These are phyloP conservation scores for Spathaspora sp. DNA, from an alignment of 805 yeast species.

Conservation along the genomic window DNA sequence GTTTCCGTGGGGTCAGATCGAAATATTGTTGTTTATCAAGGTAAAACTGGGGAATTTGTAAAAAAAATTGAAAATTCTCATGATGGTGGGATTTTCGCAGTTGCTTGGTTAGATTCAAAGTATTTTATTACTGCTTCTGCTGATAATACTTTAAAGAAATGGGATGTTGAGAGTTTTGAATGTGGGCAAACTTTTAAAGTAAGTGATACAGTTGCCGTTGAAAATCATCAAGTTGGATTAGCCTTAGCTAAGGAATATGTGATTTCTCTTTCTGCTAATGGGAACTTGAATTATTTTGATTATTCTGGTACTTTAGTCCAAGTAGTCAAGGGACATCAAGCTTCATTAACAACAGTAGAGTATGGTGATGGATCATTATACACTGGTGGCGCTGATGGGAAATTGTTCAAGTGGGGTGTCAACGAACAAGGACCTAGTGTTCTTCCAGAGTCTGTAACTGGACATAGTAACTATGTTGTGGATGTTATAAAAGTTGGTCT, in stretches of 20 bases:
- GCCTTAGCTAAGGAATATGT: constrained; percentile 58
- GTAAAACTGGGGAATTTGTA: constrained; percentile 75
- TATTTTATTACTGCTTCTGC: constrained; percentile 80
- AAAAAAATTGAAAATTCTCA: constrained; percentile 53
- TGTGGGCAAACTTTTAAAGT: constrained; percentile 46
- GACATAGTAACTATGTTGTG: constrained; percentile 67
- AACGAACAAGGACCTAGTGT: constrained; percentile 11
- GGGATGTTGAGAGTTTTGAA: constrained; percentile 45
- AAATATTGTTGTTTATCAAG: constrained; percentile 73
- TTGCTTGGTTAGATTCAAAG: constrained; percentile 62
- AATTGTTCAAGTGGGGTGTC: constrained; percentile 57
- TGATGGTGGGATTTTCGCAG: constrained; percentile 75
- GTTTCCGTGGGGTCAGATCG: constrained; percentile 87
- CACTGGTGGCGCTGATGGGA: constrained; percentile 85
- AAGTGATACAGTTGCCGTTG: constrained; percentile 40
- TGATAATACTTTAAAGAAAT: constrained; percentile 68
- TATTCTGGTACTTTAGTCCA: constrained; percentile 22
- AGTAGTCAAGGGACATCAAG: constrained; percentile 74
- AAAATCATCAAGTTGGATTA: constrained; percentile 78
- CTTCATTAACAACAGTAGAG: constrained; percentile 58
- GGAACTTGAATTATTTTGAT: constrained; percentile 62
- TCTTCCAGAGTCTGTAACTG: constrained; percentile 13
- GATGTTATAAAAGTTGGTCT: constrained; percentile 36
- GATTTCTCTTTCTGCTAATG: constrained; percentile 66
- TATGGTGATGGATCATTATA: constrained; percentile 30